Evolutionary conservation across 2,329 filamentous ascomycete species (phyloP).

Genomic region (Ramularia collo-cygni): DNA sequence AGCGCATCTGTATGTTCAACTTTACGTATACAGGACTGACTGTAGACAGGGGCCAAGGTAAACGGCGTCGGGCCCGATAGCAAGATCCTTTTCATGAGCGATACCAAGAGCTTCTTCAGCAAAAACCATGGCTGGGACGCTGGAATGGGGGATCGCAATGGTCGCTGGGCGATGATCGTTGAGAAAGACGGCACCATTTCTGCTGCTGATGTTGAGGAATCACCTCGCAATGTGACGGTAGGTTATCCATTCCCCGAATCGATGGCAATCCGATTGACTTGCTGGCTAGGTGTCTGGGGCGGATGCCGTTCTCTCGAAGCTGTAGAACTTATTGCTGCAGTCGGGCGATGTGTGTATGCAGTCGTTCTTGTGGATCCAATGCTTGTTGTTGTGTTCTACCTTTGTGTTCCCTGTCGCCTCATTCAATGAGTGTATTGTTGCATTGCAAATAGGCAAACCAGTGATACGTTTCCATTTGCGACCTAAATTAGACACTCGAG

Average conservation of each 20-base stretch:
- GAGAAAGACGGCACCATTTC: constrained; percentile 72
- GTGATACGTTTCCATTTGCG: too few species aligned
- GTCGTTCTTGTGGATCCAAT: too few species aligned
- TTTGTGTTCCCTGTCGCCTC: too few species aligned
- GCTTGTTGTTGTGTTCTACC: too few species aligned
- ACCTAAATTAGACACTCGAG: too few species aligned
- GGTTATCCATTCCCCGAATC: constrained; percentile 15
- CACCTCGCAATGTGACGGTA: constrained; percentile 43
- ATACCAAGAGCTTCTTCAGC: constrained; percentile 66
- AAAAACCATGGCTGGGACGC: constrained; percentile 70
- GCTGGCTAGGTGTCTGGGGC: constrained; percentile 20
- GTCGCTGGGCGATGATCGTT: constrained; percentile 71
- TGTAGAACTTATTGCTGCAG: constrained; percentile 8
- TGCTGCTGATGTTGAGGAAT: constrained; percentile 69
- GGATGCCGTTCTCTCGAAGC: constrained; percentile 22
- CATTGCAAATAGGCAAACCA: too few species aligned
- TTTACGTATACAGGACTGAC: not conserved
- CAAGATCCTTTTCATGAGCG: constrained; percentile 70
- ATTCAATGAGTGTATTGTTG: too few species aligned
- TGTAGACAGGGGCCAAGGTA: constrained; percentile 57
- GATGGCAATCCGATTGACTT: constrained; percentile 1
- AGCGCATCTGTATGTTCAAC: not conserved
- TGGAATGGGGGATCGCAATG: constrained; percentile 61
- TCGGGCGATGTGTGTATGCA: too few species aligned
- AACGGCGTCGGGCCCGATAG: constrained; percentile 68